These are phyloP conservation scores for Penicillium nucicola DNA, from an alignment of 495 filamentous ascomycete species.

Conservation along the genomic window DNA sequence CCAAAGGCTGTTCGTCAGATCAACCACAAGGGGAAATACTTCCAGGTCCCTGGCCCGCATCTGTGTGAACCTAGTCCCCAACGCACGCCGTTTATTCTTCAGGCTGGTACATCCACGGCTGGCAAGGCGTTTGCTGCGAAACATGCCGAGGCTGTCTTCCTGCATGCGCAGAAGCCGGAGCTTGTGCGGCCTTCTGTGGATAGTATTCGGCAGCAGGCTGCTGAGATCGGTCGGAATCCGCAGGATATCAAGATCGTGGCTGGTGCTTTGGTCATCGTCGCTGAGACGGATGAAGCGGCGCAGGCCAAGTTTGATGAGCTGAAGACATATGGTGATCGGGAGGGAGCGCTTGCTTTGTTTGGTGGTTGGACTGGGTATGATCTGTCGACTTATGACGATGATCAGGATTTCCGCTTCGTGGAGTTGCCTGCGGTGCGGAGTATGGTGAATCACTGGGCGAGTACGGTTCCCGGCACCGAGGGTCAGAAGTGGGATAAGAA, in stretches of 20 bases:
- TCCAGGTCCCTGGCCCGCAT: slow-evolving; percentile 61
- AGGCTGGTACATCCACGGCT: slow-evolving; percentile 60
- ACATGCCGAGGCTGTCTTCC: slow-evolving; percentile 53
- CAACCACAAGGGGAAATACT: slow-evolving; percentile 65
- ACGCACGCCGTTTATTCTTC: slow-evolving; percentile 62
- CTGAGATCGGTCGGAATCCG: slow-evolving; percentile 40
- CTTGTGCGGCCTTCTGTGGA: slow-evolving; percentile 43
- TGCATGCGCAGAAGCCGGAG: slow-evolving; percentile 48
- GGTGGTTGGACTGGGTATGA: slow-evolving; percentile 57
- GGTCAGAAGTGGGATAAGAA: slow-evolving; percentile 59
- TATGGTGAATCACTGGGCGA: slow-evolving; percentile 41
- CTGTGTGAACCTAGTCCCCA: slow-evolving; percentile 64
- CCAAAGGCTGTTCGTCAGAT: slow-evolving; percentile 58
- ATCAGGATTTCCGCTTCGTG: slow-evolving; percentile 54
- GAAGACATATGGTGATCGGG: slow-evolving; percentile 43
- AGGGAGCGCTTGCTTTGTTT: slow-evolving; percentile 53
- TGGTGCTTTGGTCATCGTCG: slow-evolving; percentile 48
- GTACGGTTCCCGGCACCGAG: slow-evolving; percentile 36
- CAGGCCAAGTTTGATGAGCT: slow-evolving; percentile 47
- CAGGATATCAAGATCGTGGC: slow-evolving; percentile 51
- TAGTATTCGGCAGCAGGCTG: slow-evolving; percentile 46
- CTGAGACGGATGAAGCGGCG: slow-evolving; percentile 52
- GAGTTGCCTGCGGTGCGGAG: slow-evolving; percentile 56
- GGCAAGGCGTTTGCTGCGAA: slow-evolving; percentile 63
- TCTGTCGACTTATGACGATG: slow-evolving; percentile 44